Evolutionary conservation across 805 yeast genomes (phyloP).

Genomic region (Kregervanrija delftensis): DNA sequence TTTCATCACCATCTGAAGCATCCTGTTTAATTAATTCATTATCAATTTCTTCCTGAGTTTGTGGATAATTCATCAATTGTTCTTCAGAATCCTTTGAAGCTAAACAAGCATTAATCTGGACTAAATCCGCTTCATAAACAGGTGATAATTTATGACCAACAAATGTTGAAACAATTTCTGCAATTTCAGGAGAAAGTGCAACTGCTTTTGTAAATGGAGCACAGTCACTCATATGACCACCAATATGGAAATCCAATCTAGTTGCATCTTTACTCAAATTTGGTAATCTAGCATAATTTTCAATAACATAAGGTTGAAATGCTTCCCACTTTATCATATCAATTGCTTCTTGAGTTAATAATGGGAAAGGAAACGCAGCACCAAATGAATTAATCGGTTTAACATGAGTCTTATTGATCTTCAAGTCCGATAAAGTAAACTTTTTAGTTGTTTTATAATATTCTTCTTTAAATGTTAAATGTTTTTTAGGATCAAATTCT

Average conservation of each 20-base stretch:
- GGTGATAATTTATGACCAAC: conserved; percentile 42
- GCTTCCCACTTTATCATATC: conserved; percentile 48
- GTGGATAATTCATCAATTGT: conserved; percentile 1
- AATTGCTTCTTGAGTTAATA: conserved; percentile 52
- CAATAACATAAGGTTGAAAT: conserved; percentile 35
- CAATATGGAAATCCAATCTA: conserved; percentile 36
- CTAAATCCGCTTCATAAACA: conserved; percentile 46
- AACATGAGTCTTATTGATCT: conserved; percentile 26
- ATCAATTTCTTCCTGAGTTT: conserved; percentile 13
- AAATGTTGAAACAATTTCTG: conserved; percentile 40
- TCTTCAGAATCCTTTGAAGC: conserved; percentile 21
- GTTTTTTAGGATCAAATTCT: conserved; percentile 31
- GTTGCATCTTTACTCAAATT: conserved; percentile 24
- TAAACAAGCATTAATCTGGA: conserved; percentile 41
- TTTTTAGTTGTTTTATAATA: conserved; percentile 29
- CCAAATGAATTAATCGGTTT: conserved; percentile 28
- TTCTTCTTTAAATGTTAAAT: conserved; percentile 30
- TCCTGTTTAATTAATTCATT: conserved; percentile 12
- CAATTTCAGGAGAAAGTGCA: conserved; percentile 44
- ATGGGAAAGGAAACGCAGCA: conserved; percentile 51
- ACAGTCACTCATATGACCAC: conserved; percentile 37
- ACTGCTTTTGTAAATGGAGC: conserved; percentile 42
- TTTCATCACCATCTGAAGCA: conserved; percentile 26
- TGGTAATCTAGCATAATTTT: conserved; percentile 35
- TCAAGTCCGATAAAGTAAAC: conserved; percentile 31